Evolutionary conservation across 345 rosid species (phyloP), one percentile per base, ranked within the genome.

Genomic region (Melaleuca quinquenervia): DNA sequence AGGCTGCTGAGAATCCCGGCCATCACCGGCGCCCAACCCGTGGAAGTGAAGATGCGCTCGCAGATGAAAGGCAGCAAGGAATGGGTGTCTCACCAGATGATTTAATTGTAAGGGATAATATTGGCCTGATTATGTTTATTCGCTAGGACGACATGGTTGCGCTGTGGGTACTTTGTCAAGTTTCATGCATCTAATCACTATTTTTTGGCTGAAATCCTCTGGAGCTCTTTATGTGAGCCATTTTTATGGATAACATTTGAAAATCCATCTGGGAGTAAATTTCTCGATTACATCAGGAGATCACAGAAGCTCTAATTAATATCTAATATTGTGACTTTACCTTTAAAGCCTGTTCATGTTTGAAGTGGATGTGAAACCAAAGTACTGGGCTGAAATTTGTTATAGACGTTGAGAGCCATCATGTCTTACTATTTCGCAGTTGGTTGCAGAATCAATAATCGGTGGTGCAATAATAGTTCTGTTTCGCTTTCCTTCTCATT

Each of bases 21-120:
- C 96, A 95, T 52, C 91, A 91, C 29, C 95, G 96, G 62, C 91
- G 98, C 84, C 89, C 98, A 87, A 95, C 99, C 86, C 97, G 97
- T 86, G 99, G 99, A 83, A 94, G 99, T 85, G 99, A 97, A 90
- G 98, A 97, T 54, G 93, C 98, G 52, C 90, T 88, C 90, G 91
- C 93, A 62, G 99, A 97, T 80, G 99, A 96, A 82, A 93, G 91
- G 89, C 99, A 90, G 89, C 94, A 91, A 88, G 98, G 93, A 82
- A 86, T 88, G 89, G 88, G 92, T n/a, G 92, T 93, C 83, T 96
- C 98, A 84, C 98, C 99, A 26, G 99, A 97, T 87, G 96, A 97
- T 88, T 91, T 97, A 84, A 96, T 97, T 85, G 98, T 97, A 95
- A 91, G 94, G 89, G 82, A 83, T 70, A 36, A 70, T 70, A 41